A percentile compares a stretch with the other conserved stretches of the same genome.
Conservation (phyloP, 176 grass and related monocot species). For the Ampelocalamus luodianensis region DNA sequence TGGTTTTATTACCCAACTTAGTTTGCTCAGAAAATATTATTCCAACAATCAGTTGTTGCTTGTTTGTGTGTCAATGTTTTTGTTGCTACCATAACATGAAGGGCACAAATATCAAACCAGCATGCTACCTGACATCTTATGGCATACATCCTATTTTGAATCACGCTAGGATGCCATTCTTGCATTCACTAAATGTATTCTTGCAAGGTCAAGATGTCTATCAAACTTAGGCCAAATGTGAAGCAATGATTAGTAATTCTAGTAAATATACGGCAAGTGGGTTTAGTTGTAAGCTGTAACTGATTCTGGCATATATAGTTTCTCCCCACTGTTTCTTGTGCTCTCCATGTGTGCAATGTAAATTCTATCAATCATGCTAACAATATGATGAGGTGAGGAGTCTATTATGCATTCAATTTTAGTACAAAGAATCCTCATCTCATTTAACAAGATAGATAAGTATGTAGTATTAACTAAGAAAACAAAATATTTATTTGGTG, state of each 20-base stretch:
- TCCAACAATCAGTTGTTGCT: not conserved
- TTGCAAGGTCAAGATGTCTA: not conserved
- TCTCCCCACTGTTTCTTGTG: slow-evolving; percentile 8
- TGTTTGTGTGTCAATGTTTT: not conserved
- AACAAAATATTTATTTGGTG: not conserved
- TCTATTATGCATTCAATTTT: not conserved
- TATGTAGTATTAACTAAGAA: not conserved
- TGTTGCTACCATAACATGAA: not conserved
- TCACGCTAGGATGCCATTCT: not conserved
- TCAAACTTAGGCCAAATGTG: not conserved
- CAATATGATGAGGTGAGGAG: not conserved
- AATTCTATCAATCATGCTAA: not conserved
- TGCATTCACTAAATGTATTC: not conserved
- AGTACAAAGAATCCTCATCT: not conserved
- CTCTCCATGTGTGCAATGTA: not conserved
- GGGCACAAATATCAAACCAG: not conserved
- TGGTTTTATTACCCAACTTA: not conserved
- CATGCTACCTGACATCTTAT: not conserved
- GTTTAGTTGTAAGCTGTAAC: not conserved
- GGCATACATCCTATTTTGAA: not conserved
- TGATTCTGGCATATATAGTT: not conserved
- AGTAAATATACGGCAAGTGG: not conserved
- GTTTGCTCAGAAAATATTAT: not conserved
- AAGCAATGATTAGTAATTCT: not conserved
- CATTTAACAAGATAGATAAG: not conserved